These are phyloP conservation scores for Dioscorea alata DNA, from an alignment of 106 monocot genomes.

Conservation along the genomic window DNA sequence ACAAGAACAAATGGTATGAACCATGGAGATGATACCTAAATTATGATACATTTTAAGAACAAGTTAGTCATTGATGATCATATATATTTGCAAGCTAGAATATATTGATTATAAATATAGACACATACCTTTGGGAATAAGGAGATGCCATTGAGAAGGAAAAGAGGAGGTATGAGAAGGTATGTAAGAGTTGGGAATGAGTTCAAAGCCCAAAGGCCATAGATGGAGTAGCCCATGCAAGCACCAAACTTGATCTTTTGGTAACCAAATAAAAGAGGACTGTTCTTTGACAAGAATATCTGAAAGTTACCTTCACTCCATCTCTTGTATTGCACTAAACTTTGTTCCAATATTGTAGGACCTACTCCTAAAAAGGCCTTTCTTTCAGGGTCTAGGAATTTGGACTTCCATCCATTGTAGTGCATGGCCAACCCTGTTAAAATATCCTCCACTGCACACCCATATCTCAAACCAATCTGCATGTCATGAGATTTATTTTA, in stretches of 20 bases:
- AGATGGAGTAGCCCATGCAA: slow-evolving; percentile 49
- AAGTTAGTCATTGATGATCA: not conserved
- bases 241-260: slow-evolving; percentile 37
- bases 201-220: slow-evolving; percentile 34
- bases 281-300: slow-evolving; percentile 54
- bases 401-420: slow-evolving; percentile 57
- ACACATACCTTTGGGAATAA: slow-evolving; percentile 33
- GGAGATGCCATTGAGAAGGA: slow-evolving; percentile 21
- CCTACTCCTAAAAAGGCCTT: slow-evolving; percentile 50
- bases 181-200: slow-evolving; percentile 34
- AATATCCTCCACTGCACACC: slow-evolving; percentile 59
- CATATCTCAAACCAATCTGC: slow-evolving; percentile 67
- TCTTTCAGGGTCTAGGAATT: slow-evolving; percentile 36
- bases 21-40: slow-evolving; percentile 39
- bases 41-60: not conserved
- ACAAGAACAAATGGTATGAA: slow-evolving; percentile 47
- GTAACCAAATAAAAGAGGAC: slow-evolving; percentile 37
- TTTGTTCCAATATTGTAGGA: slow-evolving; percentile 43
- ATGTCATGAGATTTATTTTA: not conserved
- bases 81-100: not conserved
- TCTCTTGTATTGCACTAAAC: slow-evolving; percentile 54
- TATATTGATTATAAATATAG: not conserved
- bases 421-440: slow-evolving; percentile 56
- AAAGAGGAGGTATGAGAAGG: slow-evolving; percentile 28
- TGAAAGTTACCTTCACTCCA: slow-evolving; percentile 59